A percentile compares a stretch with the other conserved stretches of the same genome.
Evolutionary conservation across 306 rosid genomes (phyloP).

Genomic region (Corylus americana): DNA sequence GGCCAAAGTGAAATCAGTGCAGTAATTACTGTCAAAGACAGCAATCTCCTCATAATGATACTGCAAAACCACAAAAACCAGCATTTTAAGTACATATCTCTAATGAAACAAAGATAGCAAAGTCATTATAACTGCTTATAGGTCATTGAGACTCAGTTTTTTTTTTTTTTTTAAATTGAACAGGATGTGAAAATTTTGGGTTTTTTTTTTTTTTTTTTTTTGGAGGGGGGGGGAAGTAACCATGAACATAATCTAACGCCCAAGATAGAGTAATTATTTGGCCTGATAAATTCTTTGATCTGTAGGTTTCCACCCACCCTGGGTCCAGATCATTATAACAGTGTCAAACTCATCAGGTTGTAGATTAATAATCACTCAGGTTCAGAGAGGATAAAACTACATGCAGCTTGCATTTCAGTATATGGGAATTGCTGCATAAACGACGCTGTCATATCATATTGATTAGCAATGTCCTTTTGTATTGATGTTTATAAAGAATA

Average conservation of each 20-base stretch:
- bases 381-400: neutral
- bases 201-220: too few relatives aligned
- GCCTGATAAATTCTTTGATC: neutral
- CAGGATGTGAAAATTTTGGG: too few relatives aligned
- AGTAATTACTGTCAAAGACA: conserved; percentile 28
- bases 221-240: too few relatives aligned
- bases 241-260: too few relatives aligned
- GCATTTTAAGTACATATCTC: conserved; percentile 12
- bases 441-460: neutral
- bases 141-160: neutral
- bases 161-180: neutral
- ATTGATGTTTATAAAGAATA: neutral
- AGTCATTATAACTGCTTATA: neutral
- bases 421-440: neutral
- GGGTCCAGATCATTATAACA: neutral
- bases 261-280: neutral
- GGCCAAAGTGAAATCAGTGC: conserved; percentile 28
- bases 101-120: conserved; percentile 11
- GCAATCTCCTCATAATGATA: conserved; percentile 50
- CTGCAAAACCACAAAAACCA: conserved; percentile 41
- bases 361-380: neutral
- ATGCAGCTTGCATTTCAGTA: neutral
- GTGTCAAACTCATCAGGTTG: neutral
- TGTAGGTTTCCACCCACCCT: neutral
- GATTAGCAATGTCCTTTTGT: neutral